Conservation (phyloP, 192 early-diverging fungal genomes). For the Backusella psychrophila region DNA sequence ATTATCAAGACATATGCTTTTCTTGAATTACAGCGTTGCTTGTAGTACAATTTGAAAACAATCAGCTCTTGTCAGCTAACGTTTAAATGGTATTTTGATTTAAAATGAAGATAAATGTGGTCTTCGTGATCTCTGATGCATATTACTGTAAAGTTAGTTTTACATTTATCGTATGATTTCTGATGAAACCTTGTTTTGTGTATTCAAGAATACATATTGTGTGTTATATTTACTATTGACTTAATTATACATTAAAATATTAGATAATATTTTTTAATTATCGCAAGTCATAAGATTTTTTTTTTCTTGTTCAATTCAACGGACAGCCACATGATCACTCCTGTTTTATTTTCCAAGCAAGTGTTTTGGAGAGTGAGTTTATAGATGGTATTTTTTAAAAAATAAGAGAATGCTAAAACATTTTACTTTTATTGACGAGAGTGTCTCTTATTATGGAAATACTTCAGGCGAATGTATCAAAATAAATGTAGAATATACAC, state of each 20-base stretch:
- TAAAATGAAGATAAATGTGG: neutral
- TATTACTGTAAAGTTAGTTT: neutral
- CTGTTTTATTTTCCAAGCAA: neutral
- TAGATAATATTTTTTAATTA: neutral
- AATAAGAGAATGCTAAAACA: no score
- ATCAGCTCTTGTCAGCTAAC: neutral
- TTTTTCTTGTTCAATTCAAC: neutral
- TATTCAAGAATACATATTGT: neutral
- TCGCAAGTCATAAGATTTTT: neutral
- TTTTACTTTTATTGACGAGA: no score
- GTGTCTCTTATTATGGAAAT: no score
- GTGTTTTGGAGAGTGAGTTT: neutral
- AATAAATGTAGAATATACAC: no score
- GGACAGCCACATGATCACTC: neutral
- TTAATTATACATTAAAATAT: neutral
- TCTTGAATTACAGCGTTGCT: neutral
- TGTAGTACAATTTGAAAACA: neutral
- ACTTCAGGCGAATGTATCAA: no score
- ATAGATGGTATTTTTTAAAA: neutral
- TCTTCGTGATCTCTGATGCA: neutral
- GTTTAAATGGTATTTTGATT: neutral
- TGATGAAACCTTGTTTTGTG: neutral
- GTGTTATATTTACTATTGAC: neutral
- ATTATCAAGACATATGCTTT: neutral
- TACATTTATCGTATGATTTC: neutral